These are phyloP conservation scores for Cochlearia excelsa DNA, from an alignment of 345 rosid species.

Conservation along the genomic window DNA sequence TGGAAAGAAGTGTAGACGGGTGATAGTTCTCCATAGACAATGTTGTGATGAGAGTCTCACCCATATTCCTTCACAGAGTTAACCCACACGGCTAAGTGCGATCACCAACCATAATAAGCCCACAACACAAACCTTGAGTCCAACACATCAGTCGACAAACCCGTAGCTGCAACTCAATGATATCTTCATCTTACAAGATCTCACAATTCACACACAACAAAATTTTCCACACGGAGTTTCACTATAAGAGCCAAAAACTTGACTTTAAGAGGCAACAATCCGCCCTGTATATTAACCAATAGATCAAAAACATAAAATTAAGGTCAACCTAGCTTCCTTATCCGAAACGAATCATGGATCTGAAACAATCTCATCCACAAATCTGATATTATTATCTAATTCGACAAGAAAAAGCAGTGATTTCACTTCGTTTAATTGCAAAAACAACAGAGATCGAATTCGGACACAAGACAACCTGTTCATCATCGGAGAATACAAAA, in stretches of 20 bases:
- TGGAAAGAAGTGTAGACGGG: slow-evolving; percentile 67
- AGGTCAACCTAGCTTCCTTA: slow-evolving; percentile 6
- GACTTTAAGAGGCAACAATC: slow-evolving; percentile 18
- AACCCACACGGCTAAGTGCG: slow-evolving; percentile 19
- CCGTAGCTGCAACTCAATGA: slow-evolving; percentile 53
- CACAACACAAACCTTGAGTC: slow-evolving; percentile 15
- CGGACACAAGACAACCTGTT: slow-evolving; percentile 33
- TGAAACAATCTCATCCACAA: slow-evolving; percentile 25
- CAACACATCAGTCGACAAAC: slow-evolving; percentile 55
- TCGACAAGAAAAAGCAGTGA: slow-evolving; percentile 16
- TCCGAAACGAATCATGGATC: slow-evolving; percentile 16
- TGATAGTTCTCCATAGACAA: slow-evolving; percentile 70
- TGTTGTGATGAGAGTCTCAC: slow-evolving; percentile 55
- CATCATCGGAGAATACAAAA: slow-evolving; percentile 20
- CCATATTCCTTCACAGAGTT: slow-evolving; percentile 36
- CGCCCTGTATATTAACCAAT: slow-evolving; percentile 36
- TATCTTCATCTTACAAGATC: slow-evolving; percentile 51
- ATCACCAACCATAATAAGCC: slow-evolving; percentile 15
- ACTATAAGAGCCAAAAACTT: slow-evolving; percentile 30
- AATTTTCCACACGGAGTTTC: slow-evolving; percentile 3
- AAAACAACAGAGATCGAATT: slow-evolving; percentile 21
- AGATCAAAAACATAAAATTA: slow-evolving; percentile 17
- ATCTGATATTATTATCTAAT: background rate
- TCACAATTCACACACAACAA: slow-evolving; percentile 21
- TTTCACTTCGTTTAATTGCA: slow-evolving; percentile 11